Evolutionary conservation across 495 filamentous ascomycete genomes (phyloP), one percentile per base, ranked within the genome.

Genomic region (Glarea lozoyensis): DNA sequence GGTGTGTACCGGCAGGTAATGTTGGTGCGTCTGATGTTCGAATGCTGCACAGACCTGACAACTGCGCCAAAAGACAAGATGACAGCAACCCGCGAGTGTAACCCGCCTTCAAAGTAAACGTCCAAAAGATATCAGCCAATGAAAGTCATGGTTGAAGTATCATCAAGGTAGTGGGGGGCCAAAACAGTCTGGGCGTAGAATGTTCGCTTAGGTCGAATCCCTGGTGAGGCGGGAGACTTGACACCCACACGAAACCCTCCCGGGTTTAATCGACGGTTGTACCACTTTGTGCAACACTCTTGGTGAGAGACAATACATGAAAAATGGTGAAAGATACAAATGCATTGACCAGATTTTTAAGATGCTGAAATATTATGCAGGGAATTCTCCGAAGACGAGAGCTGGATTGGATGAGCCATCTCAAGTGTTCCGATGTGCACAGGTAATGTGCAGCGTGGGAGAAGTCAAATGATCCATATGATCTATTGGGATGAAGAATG

Each of bases 181-280:
- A 5, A 32, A 46, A 43, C 33, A 15, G 34, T 27, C 21, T 16
- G 16, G n/a, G 15, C n/a, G 33, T 33, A 39, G 17, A 30, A 35
- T 15, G 34, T 7, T 37, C 47, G 47, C 27, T 44, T 36, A 22
- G 37, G 19, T 12, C 1, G 17, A 19, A 40, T 29, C 52, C 52
- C 37, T 42, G 43, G 27, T 21, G 20, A n/a, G 29, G 25, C n/a
- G 25, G 25, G 7, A 29, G 25, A 29, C 10, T 39, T 37, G 49
- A 52, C 40, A 56, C 53, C 38, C 19, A 13, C 20, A 9, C 53
- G 53, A 56, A 56, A 56, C 53, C 40, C 22, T 31, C 16, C n/a
- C 30, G 31, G 39, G 48, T 56, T 36, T 52, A 40, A 56, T 46
- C 40, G 33, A 27, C 39, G 36, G 17, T 25, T 42, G 22, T 27